A percentile compares a stretch with the other conserved stretches of the same genome.
Conservation (phyloP, 2,329 filamentous ascomycete species). For the Paecilomyces sp. region DNA sequence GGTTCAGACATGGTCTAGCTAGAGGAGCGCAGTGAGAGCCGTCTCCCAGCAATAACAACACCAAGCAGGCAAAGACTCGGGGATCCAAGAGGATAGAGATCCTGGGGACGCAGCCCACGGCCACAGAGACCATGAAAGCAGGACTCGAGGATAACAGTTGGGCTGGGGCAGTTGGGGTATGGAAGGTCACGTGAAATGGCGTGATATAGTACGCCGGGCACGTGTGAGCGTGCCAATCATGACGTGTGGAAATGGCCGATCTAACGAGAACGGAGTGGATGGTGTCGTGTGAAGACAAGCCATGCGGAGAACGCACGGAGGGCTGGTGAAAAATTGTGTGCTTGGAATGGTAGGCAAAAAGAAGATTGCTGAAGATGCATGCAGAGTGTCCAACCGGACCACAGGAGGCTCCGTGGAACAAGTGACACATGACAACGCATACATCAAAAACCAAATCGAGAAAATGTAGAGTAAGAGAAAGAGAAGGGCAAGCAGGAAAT, state of each 20-base stretch:
- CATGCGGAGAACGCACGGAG: background rate
- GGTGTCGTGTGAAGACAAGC: background rate
- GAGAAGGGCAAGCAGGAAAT: background rate
- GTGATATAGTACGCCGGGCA: conserved; percentile 19
- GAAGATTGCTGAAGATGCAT: background rate
- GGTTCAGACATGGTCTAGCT: background rate
- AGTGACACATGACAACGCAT: background rate
- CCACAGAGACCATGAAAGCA: background rate
- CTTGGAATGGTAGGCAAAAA: background rate
- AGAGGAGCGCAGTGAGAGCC: background rate
- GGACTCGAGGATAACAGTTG: background rate
- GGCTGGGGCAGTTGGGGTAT: background rate
- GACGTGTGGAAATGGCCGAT: background rate
- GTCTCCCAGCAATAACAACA: background rate
- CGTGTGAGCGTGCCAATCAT: conserved; percentile 9
- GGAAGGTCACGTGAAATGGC: conserved; percentile 29
- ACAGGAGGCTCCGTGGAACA: background rate
- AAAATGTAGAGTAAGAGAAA: background rate
- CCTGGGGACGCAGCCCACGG: background rate
- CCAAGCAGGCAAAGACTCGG: background rate
- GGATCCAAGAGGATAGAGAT: background rate
- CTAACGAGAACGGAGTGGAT: background rate
- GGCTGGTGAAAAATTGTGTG: background rate
- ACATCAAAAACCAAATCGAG: background rate
- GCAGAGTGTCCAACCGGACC: background rate